Evolutionary conservation across 495 filamentous ascomycete genomes (phyloP).

Genomic region (Lichenothelia convexa): DNA sequence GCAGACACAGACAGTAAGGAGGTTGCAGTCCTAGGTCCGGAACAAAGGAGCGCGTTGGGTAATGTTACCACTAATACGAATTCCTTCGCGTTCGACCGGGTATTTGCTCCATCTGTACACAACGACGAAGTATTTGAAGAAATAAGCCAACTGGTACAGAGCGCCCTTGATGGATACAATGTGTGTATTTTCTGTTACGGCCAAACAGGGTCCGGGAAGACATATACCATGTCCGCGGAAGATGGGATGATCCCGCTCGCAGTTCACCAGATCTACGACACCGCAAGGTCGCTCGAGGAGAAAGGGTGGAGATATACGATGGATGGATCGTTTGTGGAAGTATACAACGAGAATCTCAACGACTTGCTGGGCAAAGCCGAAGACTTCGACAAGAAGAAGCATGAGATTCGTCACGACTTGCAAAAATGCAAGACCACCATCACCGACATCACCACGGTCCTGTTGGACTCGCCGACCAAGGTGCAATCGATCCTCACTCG

Average conservation of each 20-base stretch:
- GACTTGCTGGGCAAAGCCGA: constrained; percentile 69
- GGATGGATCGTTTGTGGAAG: constrained; percentile 93
- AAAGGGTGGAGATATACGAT: constrained; percentile 92
- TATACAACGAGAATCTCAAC: constrained; percentile 95
- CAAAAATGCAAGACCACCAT: constrained; percentile 65
- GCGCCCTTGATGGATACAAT: constrained; percentile 92
- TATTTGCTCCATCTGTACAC: constrained; percentile 58
- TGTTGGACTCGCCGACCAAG: constrained; percentile 55
- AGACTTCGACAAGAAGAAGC: constrained; percentile 67
- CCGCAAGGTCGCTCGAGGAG: constrained; percentile 58
- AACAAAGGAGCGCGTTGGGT: constrained; percentile 71
- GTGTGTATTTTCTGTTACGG: constrained; percentile 99
- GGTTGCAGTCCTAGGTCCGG: constrained; percentile 62
- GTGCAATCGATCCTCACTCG: constrained; percentile 62
- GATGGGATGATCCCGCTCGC: constrained; percentile 95
- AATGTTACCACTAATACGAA: constrained; percentile 54
- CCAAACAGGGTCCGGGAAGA: constrained; percentile 94
- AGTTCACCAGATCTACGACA: constrained; percentile 81
- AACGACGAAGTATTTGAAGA: constrained; percentile 90
- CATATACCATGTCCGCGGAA: constrained; percentile 67
- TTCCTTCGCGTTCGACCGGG: constrained; percentile 82
- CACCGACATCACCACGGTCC: constrained; percentile 62
- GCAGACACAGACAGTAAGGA: constrained; percentile 59
- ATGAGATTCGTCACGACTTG: constrained; percentile 81
- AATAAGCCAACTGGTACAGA: constrained; percentile 93